A percentile compares a stretch with the other conserved stretches of the same genome.
Evolutionary conservation across 805 yeast species (phyloP).

Genomic region (Cyberlindnera japonica): DNA sequence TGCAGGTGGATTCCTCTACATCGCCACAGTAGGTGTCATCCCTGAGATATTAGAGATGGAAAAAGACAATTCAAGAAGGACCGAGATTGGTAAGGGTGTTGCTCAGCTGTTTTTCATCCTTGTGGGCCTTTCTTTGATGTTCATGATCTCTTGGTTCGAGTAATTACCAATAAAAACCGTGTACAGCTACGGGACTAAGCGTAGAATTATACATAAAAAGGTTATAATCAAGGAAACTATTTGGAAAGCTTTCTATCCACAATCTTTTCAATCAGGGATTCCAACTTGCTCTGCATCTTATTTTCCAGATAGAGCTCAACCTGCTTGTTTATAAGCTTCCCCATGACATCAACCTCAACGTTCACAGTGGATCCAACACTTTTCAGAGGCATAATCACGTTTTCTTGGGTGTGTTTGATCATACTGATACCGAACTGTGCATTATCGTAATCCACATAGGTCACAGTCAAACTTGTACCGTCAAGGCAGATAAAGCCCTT

Average conservation of each 20-base stretch:
- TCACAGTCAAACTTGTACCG: conserved; percentile 90
- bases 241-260: conserved; percentile 40
- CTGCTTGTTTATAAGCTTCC: conserved; percentile 88
- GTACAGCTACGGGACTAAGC: no score
- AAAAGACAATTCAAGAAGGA: conserved; percentile 31
- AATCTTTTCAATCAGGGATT: conserved; percentile 23
- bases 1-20: conserved; percentile 73
- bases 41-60: conserved; percentile 60
- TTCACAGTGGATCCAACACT: conserved; percentile 64
- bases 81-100: conserved; percentile 38
- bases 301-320: conserved; percentile 48
- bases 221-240: no score
- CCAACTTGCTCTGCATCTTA: conserved; percentile 28
- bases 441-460: conserved; percentile 59
- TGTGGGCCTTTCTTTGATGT: conserved; percentile 58
- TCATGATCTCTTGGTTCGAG: conserved; percentile 32
- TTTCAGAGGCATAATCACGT: conserved; percentile 71
- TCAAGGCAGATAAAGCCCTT: conserved; percentile 93
- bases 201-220: no score
- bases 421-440: conserved; percentile 77
- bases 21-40: conserved; percentile 70
- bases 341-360: conserved; percentile 92
- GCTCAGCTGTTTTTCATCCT: conserved; percentile 47
- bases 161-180: no score
- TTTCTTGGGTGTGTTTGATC: conserved; percentile 84